A percentile compares a stretch with the other conserved stretches of the same genome.
These are phyloP conservation scores for Nakaseomyces sp. DNA, from an alignment of 1,139 yeast species.

Conservation along the genomic window DNA sequence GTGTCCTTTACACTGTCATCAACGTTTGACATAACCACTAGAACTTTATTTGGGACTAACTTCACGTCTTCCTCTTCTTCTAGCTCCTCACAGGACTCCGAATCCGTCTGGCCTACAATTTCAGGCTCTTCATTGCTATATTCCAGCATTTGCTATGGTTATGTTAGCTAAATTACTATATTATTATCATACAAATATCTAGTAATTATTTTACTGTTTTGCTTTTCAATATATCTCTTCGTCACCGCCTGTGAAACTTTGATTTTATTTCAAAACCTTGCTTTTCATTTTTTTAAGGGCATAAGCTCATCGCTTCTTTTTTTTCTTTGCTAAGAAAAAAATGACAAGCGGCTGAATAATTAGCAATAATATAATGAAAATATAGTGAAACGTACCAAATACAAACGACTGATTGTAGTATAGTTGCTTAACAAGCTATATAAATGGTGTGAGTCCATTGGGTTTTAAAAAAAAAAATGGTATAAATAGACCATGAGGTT, in stretches of 20 bases:
- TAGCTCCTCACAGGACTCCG: background rate
- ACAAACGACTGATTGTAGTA: background rate
- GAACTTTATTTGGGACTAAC: background rate
- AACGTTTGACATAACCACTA: background rate
- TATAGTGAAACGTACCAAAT: no score
- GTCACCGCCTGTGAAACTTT: no score
- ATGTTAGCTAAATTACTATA: no score
- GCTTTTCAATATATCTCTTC: no score
- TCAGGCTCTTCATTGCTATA: background rate
- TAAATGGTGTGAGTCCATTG: no score
- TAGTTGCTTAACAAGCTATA: background rate
- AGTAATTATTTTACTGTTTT: no score
- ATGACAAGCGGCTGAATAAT: background rate
- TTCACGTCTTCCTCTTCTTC: background rate
- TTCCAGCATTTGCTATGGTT: background rate
- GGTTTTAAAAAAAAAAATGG: no score
- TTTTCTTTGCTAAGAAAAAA: background rate
- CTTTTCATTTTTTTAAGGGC: background rate
- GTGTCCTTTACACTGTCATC: background rate
- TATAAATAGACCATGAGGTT: no score
- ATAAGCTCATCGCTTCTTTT: background rate
- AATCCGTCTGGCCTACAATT: background rate
- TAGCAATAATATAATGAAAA: background rate
- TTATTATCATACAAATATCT: no score
- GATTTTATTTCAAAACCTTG: background rate